Evolutionary conservation across 805 yeast genomes (phyloP), one percentile per base, ranked within the genome.

Genomic region (Candida ulmi): DNA sequence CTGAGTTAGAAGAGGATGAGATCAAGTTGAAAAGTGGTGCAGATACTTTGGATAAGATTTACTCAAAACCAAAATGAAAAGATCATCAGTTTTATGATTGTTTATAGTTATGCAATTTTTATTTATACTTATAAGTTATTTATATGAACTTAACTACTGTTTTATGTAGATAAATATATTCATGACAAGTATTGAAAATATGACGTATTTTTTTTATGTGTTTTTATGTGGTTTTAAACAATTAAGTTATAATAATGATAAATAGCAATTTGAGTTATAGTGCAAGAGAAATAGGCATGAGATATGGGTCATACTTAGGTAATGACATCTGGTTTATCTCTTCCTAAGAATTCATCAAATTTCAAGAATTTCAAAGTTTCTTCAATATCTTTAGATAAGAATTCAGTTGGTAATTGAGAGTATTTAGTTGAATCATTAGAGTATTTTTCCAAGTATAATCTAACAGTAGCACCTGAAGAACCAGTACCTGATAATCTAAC

Each of bases 401-500:
- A 91, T 35, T 79, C 80, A 50, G 83, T 83, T 11, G 88, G 91
- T 35, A 69, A 61, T 48, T 62, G 47, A 7, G 53, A 54, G 54
- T 72, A 76, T 30, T 71, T 71, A 16, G 74, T 46, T 37, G 62
- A 54, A 55, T 87, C 93, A 35, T 62, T 51, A 19, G 85, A 78
- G 66, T 84, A 88, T 62, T 81, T 83, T 65, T 91, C 98, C 57
- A 91, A 67, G 66, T 91, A 91, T 51, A 91, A 71, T 63, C 99
- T 78, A 44, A 93, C 88, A 6, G 99, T 91, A 17, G 99, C 98
- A 36, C 99, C 99, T 2, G 95, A 82, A 2, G 97, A 88, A 13
- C 99, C 99, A 3, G 99, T 91, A 41, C 99, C 99, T 0, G 96
- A 88, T 48, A 93, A 72, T 63, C 99, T 82, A 39, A 88, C 84